Evolutionary conservation across 2,329 filamentous ascomycete genomes (phyloP), one percentile per base, ranked within the genome.

Genomic region (Fusarium haematococcum): DNA sequence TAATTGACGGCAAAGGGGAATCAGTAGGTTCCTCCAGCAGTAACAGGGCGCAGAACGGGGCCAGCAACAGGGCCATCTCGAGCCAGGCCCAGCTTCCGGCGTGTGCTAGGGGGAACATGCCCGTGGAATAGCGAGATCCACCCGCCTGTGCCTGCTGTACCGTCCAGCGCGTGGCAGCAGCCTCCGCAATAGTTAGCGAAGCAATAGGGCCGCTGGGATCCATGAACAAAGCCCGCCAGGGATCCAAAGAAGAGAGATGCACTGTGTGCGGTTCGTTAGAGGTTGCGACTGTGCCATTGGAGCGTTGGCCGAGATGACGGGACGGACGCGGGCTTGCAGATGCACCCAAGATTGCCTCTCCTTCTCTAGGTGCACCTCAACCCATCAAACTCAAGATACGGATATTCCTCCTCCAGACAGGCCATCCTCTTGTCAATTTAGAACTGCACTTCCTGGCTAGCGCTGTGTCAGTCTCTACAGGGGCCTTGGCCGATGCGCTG

Each of bases 391-490:
- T 20, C 41, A 43, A 43, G 41, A 37, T 37, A 37, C 35, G 35
- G 35, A 41, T 41, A 45, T 45, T 48, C 20, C 43, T 62, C 39
- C 58, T 68, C 35, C 37, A 18, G 20, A 59, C 56, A 50, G 59
- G 30, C 61, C 57, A 65, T 56, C 45, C 48, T 43, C 45, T 70
- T 48, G 64, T 68, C 43, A 56, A 69, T 68, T 48, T 65, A 71
- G 60, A 56, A 50, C 50, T 60, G 27, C 56, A 35, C 39, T 33
- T 75, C 71, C 72, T 66, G 64, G 71, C 72, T 75, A 75, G 72
- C 65, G 72, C 59, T 70, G 71, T 74, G 72, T 74, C 72, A 75
- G 71, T 75, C 60, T 69, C 68, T 75, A 74, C 72, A 72, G 71
- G 71, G 45, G 72, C 58, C 71, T 43, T 48, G 43, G 58, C 62